Evolutionary conservation across 306 rosid genomes (phyloP), one percentile per base, ranked within the genome.

Genomic region (Hylodesmum podocarpum): DNA sequence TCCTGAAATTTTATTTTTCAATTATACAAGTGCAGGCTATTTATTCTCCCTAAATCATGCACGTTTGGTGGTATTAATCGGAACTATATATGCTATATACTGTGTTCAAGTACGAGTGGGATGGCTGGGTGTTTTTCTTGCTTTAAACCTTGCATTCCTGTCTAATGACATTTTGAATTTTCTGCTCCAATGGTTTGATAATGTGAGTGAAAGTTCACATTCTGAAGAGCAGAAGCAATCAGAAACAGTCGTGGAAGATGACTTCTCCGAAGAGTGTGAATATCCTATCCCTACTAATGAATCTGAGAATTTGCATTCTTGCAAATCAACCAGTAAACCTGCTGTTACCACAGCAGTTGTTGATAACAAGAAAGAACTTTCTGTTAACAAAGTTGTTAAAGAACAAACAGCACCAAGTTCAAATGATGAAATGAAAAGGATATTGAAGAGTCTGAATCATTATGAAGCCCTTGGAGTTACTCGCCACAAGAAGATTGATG

Each of bases 41-140:
- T 85, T 96, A 75, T 93, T 93, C 90, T 92, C 98, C 86, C 84
- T 84, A 47, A 96, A 93, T 81, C 99, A 91, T 86, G 98, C 99
- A 69, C 93, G 99, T 63, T 72, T 93, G 81, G 88, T 88, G 90
- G 96, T 91, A 74, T 86, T 96, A 71, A 55, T 96, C 62, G 97
- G 96, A 67, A 59, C 94, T 12, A 33, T 78, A 62, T 96, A 93
- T 85, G 91, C 96, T 76, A 34, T 90, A 43, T 96, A 96, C 59
- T 86, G 90, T 85, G 98, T 96, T 81, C 87, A 93, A 89, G 90
- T 87, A 78, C 89, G 82, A 66, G 94, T 88, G 54, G 99, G 99
- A 83, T 96, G 99, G 99, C 79, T 54, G 16, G 99, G 99, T 57
- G 93, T 91, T 62, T 81, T 93, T 80, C 91, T 90, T 75, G 89